These are phyloP conservation scores for Thelonectria blattea DNA, from an alignment of 2,329 filamentous ascomycete genomes.

Conservation along the genomic window DNA sequence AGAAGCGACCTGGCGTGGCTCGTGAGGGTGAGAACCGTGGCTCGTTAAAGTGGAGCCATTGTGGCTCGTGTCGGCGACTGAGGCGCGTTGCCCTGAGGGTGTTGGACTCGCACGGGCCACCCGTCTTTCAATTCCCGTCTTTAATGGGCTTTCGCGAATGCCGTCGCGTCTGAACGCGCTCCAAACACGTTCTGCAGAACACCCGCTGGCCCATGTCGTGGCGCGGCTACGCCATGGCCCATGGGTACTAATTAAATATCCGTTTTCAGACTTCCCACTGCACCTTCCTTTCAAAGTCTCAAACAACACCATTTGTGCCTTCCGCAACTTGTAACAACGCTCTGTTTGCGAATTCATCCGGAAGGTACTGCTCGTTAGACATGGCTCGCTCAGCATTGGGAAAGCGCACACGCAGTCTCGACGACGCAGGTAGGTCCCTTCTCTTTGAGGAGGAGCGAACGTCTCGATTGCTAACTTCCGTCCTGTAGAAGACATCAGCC, in stretches of 20 bases:
- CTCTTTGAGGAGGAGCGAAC: slow-evolving; percentile 10
- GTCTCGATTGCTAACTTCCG: slow-evolving; percentile 25
- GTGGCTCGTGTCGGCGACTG: slow-evolving; percentile 13
- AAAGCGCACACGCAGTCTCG: slow-evolving; percentile 44
- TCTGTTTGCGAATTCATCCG: slow-evolving; percentile 21
- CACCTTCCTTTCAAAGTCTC: slow-evolving; percentile 28
- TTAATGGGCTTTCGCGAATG: slow-evolving; percentile 41
- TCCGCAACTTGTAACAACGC: slow-evolving; percentile 28
- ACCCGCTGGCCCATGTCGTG: slow-evolving; percentile 22
- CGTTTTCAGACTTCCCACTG: slow-evolving; percentile 21
- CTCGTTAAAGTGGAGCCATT: background rate
- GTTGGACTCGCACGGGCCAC: slow-evolving; percentile 34
- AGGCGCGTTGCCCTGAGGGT: slow-evolving; percentile 26
- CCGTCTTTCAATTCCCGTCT: slow-evolving; percentile 3
- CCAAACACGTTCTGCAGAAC: slow-evolving; percentile 26
- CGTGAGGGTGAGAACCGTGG: background rate
- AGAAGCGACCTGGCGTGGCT: slow-evolving; percentile 1
- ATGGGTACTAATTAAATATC: slow-evolving; percentile 20
- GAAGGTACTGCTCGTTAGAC: slow-evolving; percentile 24
- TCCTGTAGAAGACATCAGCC: slow-evolving; percentile 30
- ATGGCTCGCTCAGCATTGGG: slow-evolving; percentile 43
- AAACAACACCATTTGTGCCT: slow-evolving; percentile 11
- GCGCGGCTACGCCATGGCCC: slow-evolving; percentile 31
- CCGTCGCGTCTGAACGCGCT: slow-evolving; percentile 43
- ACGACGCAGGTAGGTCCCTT: slow-evolving; percentile 40